Evolutionary conservation across 202 grass and related monocot species (phyloP), one percentile per base, ranked within the genome.

Genomic region (Panicum hallii): DNA sequence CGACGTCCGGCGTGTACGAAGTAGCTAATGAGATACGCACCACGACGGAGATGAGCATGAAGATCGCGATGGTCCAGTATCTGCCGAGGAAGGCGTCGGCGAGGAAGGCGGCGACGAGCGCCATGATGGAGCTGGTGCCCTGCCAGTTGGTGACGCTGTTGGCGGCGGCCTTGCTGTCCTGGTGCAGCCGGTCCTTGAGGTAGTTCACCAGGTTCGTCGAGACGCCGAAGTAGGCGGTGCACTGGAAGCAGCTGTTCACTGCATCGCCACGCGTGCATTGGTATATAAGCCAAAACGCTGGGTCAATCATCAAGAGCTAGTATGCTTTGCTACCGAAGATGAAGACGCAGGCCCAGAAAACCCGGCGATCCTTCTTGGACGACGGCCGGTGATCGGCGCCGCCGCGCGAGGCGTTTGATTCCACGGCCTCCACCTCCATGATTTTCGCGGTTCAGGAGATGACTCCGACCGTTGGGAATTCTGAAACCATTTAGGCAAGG

Each of bases 161-260:
- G 14, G 93, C 93, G 1, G 95, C 92, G 78, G 83, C 63, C 12
- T 83, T 92, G 84, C 87, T 95, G 44, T 85, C 89, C 28, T 84
- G 73, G 80, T 95, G 89, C 77, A 98, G 90, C 44, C 63, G 41
- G 19, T 87, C 85, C 74, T 82, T 93, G 82, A 93, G 82, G 79
- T 94, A 97, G 79, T 90, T 88, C 63, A 98, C 89, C 89, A 95
- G 94, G 82, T 94, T 95, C 61, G 92, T 94, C n/a, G 93, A 90
- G 67, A 98, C 53, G 30, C 83, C 95, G 72, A 84, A 95, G 84
- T 84, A 95, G 44, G 93, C 88, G 0, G 47, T 76, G 81, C 5
- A 76, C 75, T 64, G 80, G 36, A 83, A 72, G 80, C 63, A 64
- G 81, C 52, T 81, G 56, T 14, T 84, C n/a, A n/a, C n/a, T n/a